A percentile compares a stretch with the other conserved stretches of the same genome.
phyloP scores from a whole-genome alignment of 768 basidiomycete species.

The Hypholoma fasciculare region DNA sequence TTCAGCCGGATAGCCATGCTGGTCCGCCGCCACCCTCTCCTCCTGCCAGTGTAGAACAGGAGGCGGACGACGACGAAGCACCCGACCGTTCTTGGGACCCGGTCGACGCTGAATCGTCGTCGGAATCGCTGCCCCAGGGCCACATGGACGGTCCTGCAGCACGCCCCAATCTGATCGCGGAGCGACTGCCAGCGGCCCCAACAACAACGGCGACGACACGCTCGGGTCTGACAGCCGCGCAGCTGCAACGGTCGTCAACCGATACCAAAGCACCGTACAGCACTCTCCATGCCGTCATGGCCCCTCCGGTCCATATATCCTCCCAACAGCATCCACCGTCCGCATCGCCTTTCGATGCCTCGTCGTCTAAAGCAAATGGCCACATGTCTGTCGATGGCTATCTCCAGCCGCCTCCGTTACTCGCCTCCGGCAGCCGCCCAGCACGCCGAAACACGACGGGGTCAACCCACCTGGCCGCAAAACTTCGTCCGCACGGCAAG shows the following conservation, averaged over 20 bases:
- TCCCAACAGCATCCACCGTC: constrained; percentile 20
- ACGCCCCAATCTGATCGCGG: not conserved
- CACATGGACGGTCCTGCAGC: not conserved
- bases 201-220: constrained; percentile 1
- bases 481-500: constrained; percentile 18
- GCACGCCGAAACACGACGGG: constrained; percentile 74
- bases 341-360: constrained; percentile 9
- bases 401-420: constrained; percentile 48
- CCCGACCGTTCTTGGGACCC: not conserved
- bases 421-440: constrained; percentile 35
- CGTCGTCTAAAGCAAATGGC: constrained; percentile 19
- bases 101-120: not conserved
- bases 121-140: not conserved
- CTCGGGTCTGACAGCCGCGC: not conserved
- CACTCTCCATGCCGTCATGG: constrained; percentile 24
- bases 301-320: constrained; percentile 8
- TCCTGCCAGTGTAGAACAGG: constrained; percentile 34
- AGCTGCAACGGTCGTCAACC: constrained; percentile 48
- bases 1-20: constrained; percentile 22
- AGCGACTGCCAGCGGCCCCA: constrained; percentile 1
- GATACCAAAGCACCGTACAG: constrained; percentile 43
- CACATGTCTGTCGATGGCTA: constrained; percentile 39
- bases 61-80: constrained; percentile 15
- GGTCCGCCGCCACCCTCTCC: constrained; percentile 62
- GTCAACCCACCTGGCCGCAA: constrained; percentile 32